A percentile compares a stretch with the other conserved stretches of the same genome.
These are phyloP conservation scores for Metschnikowia picachoensis DNA, from an alignment of 805 yeast species.

Conservation along the genomic window DNA sequence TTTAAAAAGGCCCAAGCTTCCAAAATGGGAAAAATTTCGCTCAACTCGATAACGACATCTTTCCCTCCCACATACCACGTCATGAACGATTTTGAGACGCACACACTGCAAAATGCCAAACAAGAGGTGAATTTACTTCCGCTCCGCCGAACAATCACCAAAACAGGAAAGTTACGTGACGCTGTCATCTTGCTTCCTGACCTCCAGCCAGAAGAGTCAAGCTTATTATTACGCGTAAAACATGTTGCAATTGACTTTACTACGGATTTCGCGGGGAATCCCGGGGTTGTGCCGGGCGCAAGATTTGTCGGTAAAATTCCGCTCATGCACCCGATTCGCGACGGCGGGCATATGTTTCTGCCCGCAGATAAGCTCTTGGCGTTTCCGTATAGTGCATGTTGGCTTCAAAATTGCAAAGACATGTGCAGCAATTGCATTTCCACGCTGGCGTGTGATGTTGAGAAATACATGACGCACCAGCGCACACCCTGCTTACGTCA, in stretches of 20 bases:
- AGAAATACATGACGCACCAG: constrained; percentile 13
- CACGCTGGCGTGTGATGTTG: constrained; percentile 1
- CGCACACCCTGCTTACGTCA: constrained; percentile 21
- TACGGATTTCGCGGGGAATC: constrained; percentile 3
- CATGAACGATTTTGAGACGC: constrained; percentile 2
- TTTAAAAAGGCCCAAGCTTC: neutral
- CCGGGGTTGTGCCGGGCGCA: constrained; percentile 31
- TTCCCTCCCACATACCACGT: constrained; percentile 1
- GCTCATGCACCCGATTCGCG: constrained; percentile 12
- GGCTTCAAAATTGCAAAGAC: constrained; percentile 19
- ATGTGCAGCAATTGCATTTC: constrained; percentile 21
- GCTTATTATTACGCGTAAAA: constrained; percentile 13
- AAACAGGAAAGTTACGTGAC: constrained; percentile 4
- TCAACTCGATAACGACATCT: neutral
- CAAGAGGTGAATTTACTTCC: constrained; percentile 13
- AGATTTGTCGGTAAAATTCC: constrained; percentile 30
- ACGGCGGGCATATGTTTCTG: neutral
- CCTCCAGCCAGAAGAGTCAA: constrained; percentile 5
- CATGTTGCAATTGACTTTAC: constrained; percentile 15
- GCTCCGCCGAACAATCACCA: constrained; percentile 8
- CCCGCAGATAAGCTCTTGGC: constrained; percentile 19
- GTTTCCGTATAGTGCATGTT: constrained; percentile 34
- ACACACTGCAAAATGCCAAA: constrained; percentile 8
- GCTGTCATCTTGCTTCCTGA: constrained; percentile 10
- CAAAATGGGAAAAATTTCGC: neutral